Percentiles rank a stretch among this genome's conserved stretches.
Conservation (phyloP, 73 alveolate genomes). For the Paramecium caudatum region DNA sequence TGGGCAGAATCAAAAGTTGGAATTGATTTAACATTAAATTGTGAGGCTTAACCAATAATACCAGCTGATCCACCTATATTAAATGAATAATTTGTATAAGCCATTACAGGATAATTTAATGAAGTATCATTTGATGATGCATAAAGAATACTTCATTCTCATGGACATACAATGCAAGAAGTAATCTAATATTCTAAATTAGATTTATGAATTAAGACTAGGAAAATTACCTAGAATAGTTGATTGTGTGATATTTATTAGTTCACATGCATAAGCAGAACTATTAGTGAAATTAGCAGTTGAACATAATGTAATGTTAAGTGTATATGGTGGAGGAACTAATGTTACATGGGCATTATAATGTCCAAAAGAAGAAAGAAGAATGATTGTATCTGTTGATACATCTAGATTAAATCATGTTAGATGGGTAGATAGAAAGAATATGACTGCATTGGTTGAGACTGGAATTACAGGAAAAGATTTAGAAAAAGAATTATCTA, state of each 20-base stretch:
- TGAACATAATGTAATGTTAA: constrained; percentile 83
- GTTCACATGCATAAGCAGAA: constrained; percentile 82
- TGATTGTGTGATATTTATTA: constrained; percentile 88
- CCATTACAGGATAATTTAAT: constrained; percentile 76
- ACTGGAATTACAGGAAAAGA: constrained; percentile 95
- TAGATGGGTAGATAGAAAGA: constrained; percentile 87
- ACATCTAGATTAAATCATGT: constrained; percentile 87
- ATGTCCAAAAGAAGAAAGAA: constrained; percentile 81
- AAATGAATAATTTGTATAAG: constrained; percentile 84
- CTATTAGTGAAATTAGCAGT: constrained; percentile 80
- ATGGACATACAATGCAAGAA: constrained; percentile 92
- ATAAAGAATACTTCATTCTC: constrained; percentile 91
- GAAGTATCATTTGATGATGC: constrained; percentile 83
- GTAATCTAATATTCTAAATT: neutral
- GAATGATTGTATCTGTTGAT: constrained; percentile 92
- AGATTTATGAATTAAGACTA: constrained; percentile 75
- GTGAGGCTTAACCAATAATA: constrained; percentile 80
- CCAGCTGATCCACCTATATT: constrained; percentile 85
- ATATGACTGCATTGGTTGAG: constrained; percentile 93
- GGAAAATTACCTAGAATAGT: constrained; percentile 83
- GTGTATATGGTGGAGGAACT: constrained; percentile 97
- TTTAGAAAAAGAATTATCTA: constrained; percentile 88
- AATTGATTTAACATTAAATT: constrained; percentile 78
- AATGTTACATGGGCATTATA: constrained; percentile 95
- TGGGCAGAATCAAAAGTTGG: constrained; percentile 86